Evolutionary conservation across 2,329 filamentous ascomycete species (phyloP), one percentile per base, ranked within the genome.

Genomic region (Fusarium goolgardi): DNA sequence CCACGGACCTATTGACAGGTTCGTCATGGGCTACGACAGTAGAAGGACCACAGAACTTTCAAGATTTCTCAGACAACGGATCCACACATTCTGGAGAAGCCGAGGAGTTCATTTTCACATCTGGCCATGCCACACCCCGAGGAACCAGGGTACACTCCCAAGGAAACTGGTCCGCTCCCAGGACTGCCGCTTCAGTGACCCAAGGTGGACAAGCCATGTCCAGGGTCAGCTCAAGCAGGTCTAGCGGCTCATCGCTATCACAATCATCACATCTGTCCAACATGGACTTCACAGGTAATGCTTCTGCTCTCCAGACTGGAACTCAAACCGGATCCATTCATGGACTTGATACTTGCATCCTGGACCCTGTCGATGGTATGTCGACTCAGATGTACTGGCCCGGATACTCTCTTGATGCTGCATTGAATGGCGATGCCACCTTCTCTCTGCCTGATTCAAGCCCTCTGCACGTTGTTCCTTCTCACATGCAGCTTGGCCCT

Each of bases 31-130:
- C 83, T 72, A 75, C 82, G 75, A 79, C 84, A 81, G 80, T 80
- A 81, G 86, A 88, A 84, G 85, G 84, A 75, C 74, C 84, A 85
- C 86, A 87, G 83, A 86, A 85, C 84, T 85, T 86, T 77, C 81
- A 81, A 77, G 82, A 84, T 70, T 84, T 82, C 76, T 78, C 82
- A 75, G 83, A 84, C 73, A 79, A 81, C 75, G 82, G 81, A 80
- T 83, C 82, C 67, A 78, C 78, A 70, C 80, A 81, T 70, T 78
- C 81, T 73, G 83, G 82, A 82, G 85, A 87, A 67, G 71, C 81
- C 73, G 86, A 87, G 80, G 85, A 87, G 58, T 85, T 81, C 77
- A 77, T 83, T 73, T 85, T 83, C 77, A 80, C 81, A 73, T 85
- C 85, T 77, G 84, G 83, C 76, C 84, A 86, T 68, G 83, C 82